A percentile compares a stretch with the other conserved stretches of the same genome.
phyloP scores from a whole-genome alignment of 495 filamentous ascomycete genomes.

The Penicillium malachiteum region DNA sequence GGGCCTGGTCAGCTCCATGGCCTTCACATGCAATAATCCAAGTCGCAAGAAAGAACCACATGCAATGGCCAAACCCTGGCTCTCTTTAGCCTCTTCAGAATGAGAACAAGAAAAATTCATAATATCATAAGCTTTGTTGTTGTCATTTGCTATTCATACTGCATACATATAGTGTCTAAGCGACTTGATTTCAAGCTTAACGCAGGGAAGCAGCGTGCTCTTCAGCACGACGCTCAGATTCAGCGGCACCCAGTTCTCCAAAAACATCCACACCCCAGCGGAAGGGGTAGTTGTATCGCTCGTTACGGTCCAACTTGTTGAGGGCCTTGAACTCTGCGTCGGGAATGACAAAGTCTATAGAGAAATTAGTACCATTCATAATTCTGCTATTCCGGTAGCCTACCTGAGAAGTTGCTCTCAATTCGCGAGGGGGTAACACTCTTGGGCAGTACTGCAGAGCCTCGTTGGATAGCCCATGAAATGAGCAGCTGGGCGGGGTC shows the following conservation, averaged over 20 bases:
- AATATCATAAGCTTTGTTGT: too few relatives aligned
- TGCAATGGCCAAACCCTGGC: too few relatives aligned
- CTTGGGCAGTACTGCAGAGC: conserved; percentile 60
- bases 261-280: conserved; percentile 53
- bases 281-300: conserved; percentile 52
- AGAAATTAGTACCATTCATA: conserved; percentile 4
- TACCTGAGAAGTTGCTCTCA: conserved; percentile 55
- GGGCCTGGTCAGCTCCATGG: too few relatives aligned
- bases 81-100: too few relatives aligned
- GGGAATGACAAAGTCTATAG: conserved; percentile 46
- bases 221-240: conserved; percentile 43
- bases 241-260: conserved; percentile 46
- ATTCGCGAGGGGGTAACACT: conserved; percentile 58
- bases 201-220: conserved; percentile 44
- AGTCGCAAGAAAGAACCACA: too few relatives aligned
- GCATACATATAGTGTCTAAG: too few relatives aligned
- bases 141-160: too few relatives aligned
- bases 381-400: background rate
- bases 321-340: conserved; percentile 46
- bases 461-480: conserved; percentile 79
- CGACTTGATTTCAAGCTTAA: background rate
- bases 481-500: conserved; percentile 70
- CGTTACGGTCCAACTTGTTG: conserved; percentile 43
- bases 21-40: too few relatives aligned
- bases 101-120: too few relatives aligned